Conservation (phyloP, 2,329 filamentous ascomycete species). For the Nannizzia gypsea region DNA sequence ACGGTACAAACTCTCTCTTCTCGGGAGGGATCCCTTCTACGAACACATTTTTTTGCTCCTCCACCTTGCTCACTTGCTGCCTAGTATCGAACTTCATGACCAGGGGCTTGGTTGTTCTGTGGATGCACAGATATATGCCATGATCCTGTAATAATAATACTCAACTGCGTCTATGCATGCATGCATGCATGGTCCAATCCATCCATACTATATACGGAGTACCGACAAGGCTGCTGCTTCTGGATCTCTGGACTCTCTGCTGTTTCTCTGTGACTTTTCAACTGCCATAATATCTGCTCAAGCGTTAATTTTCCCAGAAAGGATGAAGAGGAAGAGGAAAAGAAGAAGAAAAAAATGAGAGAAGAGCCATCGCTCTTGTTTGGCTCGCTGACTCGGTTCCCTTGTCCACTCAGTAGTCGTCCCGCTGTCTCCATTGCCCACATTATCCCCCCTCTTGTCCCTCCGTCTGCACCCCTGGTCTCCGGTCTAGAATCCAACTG, state of each 20-base stretch:
- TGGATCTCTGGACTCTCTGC: neutral
- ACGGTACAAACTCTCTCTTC: neutral
- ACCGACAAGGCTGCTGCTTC: neutral
- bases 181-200: neutral
- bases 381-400: neutral
- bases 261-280: neutral
- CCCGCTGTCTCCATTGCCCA: constrained; percentile 1
- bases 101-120: neutral
- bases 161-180: constrained; percentile 3
- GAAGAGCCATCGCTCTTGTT: neutral
- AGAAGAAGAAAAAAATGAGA: neutral
- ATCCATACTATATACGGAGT: neutral
- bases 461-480: neutral
- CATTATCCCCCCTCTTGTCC: no score
- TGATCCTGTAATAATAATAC: constrained; percentile 2
- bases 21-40: neutral
- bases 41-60: neutral
- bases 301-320: neutral
- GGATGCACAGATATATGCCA: constrained; percentile 3
- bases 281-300: neutral
- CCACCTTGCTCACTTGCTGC: neutral
- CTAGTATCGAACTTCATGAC: neutral
- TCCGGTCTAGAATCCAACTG: neutral
- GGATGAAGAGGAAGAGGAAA: no score
- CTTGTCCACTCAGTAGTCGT: neutral